Conservation (phyloP, 192 early-diverging fungal species). For the Podila horticola region DNA sequence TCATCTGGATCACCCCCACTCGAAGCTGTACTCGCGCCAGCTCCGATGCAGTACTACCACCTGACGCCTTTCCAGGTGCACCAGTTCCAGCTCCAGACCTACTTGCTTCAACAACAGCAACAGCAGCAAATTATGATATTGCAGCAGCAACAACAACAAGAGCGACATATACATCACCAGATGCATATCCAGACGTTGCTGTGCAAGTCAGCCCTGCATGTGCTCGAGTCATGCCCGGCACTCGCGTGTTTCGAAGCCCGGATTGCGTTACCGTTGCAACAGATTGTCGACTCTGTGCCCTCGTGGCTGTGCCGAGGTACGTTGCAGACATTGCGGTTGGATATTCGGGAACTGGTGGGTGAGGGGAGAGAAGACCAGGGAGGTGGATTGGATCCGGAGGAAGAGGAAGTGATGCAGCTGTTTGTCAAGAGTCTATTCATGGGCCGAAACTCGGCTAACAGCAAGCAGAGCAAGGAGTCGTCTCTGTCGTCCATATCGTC, state of each 20-base stretch:
- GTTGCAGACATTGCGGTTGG: slow-evolving; percentile 11
- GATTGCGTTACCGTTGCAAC: slow-evolving; percentile 15
- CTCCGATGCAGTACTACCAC: too few species aligned
- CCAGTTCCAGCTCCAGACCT: too few species aligned
- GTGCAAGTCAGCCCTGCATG: background rate
- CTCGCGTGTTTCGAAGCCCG: slow-evolving; percentile 20
- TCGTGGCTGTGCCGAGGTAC: slow-evolving; percentile 13
- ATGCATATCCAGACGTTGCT: background rate
- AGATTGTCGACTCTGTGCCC: slow-evolving; percentile 17
- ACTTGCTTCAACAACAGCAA: slow-evolving; percentile 3
- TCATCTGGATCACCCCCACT: too few species aligned
- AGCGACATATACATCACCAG: background rate
- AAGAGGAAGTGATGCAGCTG: slow-evolving; percentile 42
- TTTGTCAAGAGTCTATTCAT: slow-evolving; percentile 35
- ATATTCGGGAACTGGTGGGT: slow-evolving; percentile 28
- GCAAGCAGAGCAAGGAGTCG: background rate
- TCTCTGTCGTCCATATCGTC: background rate
- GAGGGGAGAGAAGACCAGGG: background rate
- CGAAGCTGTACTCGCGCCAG: too few species aligned
- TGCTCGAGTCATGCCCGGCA: slow-evolving; percentile 11
- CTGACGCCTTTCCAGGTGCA: too few species aligned
- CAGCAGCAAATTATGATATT: slow-evolving; percentile 1
- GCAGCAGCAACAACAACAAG: slow-evolving; percentile 15
- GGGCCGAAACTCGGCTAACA: background rate
- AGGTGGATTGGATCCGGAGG: slow-evolving; percentile 22